Percentiles rank a stretch among this genome's conserved stretches.
Evolutionary conservation across 352 stramenopile genomes (phyloP).

Genomic region (Globisporangium iwayamae): DNA sequence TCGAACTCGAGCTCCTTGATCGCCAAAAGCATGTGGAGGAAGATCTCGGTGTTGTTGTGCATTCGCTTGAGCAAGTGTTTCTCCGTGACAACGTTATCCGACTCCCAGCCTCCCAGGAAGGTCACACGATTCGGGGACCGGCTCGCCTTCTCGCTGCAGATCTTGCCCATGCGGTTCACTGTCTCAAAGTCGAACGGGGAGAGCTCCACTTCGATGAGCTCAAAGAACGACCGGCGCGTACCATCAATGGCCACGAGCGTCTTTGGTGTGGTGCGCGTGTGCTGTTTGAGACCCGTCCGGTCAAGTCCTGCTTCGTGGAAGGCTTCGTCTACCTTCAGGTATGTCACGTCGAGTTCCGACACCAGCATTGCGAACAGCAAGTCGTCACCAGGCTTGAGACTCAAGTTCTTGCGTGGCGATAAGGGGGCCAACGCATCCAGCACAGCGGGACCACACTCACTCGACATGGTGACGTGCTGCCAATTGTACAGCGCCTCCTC

Average conservation of each 20-base stretch:
- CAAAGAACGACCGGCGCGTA: conserved; percentile 1
- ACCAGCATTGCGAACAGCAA: conserved; percentile 15
- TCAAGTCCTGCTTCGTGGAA: conserved; percentile 5
- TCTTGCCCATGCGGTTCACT: background rate
- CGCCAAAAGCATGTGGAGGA: conserved; percentile 1
- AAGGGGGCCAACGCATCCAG: background rate
- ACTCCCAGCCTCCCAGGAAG: conserved; percentile 4
- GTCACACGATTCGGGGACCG: background rate
- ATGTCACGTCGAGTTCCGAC: conserved; percentile 13
- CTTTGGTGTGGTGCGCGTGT: background rate
- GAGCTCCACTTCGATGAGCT: conserved; percentile 10
- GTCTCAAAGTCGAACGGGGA: conserved; percentile 7
- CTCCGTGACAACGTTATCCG: background rate
- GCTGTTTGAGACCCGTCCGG: background rate
- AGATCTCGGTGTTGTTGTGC: background rate
- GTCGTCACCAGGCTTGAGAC: conserved; percentile 10
- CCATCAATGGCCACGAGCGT: background rate
- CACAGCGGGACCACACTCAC: background rate
- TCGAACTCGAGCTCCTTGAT: conserved; percentile 1
- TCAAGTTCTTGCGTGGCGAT: background rate
- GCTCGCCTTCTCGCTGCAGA: background rate
- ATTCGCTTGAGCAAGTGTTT: conserved; percentile 8
- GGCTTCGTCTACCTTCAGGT: conserved; percentile 1
- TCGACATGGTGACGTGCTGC: background rate
- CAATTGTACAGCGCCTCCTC: conserved; percentile 11